Conservation (phyloP, 768 basidiomycete genomes). For the Paxillus rubicundulus region DNA sequence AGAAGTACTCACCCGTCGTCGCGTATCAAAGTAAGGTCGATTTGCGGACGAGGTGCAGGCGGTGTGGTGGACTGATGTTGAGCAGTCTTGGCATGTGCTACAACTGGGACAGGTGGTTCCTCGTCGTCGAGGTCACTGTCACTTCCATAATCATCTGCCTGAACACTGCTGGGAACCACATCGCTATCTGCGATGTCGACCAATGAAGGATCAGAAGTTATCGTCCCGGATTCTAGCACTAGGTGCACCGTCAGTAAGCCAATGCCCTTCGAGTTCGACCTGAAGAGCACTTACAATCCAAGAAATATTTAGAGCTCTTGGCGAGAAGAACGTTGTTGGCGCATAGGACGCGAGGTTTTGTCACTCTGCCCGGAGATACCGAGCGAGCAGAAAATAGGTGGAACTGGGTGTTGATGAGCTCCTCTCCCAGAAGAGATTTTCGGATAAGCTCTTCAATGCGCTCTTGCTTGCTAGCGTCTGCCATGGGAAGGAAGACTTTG, state of each 20-base stretch:
- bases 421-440: conserved; percentile 27
- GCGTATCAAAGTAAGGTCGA: neutral
- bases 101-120: neutral
- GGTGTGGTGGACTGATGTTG: neutral
- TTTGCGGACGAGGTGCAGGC: neutral
- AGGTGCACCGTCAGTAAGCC: neutral
- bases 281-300: conserved; percentile 16
- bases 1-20: conserved; percentile 9
- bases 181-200: conserved; percentile 12
- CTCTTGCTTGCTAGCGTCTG: conserved; percentile 7
- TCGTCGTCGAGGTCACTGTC: conserved; percentile 38
- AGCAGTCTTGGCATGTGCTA: neutral
- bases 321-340: conserved; percentile 28
- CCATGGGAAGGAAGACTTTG: conserved; percentile 4
- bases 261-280: too few relatives aligned
- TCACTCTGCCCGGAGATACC: conserved; percentile 3
- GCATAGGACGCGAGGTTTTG: conserved; percentile 22
- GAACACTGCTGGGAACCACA: conserved; percentile 6
- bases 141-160: conserved; percentile 27
- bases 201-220: conserved; percentile 10
- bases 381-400: conserved; percentile 28
- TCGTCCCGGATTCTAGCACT: conserved; percentile 17
- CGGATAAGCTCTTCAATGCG: conserved; percentile 22
- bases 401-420: conserved; percentile 30
- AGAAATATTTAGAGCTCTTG: conserved; percentile 29